Base-by-base conservation (phyloP, 2,329 filamentous ascomycete species). In the Aspergillus uvarum region DNA sequence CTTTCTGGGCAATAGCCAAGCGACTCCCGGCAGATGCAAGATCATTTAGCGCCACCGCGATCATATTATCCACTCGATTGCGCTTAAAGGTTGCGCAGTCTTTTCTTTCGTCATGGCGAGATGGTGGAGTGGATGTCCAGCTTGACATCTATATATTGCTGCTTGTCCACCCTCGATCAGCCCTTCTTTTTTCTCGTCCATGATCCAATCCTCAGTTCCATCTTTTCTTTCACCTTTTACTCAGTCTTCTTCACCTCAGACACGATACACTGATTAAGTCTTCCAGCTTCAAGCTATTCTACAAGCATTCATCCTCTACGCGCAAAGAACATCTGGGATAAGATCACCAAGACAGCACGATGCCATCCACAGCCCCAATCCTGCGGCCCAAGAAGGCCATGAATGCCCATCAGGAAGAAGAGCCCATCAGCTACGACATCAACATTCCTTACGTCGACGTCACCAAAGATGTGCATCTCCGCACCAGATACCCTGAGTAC, bases 391-490 rank as follows among this genome's bases (percentile, higher is more conserved):
- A 71, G 31, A 66, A 64, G 59, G 58, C 67, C n/a, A 50, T 65
- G 61, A 66, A 71, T 54, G 63, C 65, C 49, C 65, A 69, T 51
- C 67, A 70, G 50, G 63, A 70, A 31, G 69, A 75, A 44, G 63
- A 64, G 54, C 75, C 76, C 26, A 76, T 77, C 58, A 77, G 71
- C 56, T 81, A 81, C 64, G 79, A 81, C 65, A 80, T 81, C 70
- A 81, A 81, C 67, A 74, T 81, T 52, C 79, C 79, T 51, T 81
- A 87, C 59, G 74, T 76, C 54, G 74, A 71, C 64, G 74, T 73
- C 62, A 74, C 72, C 60, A 74, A 72, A 65, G 74, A 74, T 61
- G 72, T 69, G 49, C 70, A 73, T n/a, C 67, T 71, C 55, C 71
- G 72, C 49, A 74, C 74, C 26, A 72, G 75, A 51, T 81, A 81